Conservation (phyloP, 2,329 filamentous ascomycete genomes). For the Diaporthe citrichinensis region DNA sequence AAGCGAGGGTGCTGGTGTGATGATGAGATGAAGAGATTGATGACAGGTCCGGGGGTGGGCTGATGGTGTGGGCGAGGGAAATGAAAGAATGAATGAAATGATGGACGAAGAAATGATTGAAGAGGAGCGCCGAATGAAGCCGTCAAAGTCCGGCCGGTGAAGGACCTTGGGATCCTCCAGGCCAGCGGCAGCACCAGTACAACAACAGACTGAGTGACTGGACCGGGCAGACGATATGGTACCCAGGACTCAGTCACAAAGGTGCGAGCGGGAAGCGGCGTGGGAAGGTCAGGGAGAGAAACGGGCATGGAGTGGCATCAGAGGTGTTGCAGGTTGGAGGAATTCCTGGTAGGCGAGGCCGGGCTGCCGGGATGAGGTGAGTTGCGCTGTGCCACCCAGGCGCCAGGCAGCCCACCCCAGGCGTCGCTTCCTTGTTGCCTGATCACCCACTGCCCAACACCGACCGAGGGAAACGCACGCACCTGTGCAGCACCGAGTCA, state of each 20-base stretch:
- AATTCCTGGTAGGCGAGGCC: slow-evolving; percentile 15
- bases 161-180: slow-evolving; percentile 18
- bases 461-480: background rate
- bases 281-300: slow-evolving; percentile 6
- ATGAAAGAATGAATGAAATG: slow-evolving; percentile 9
- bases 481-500: background rate
- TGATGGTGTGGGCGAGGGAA: slow-evolving; percentile 29
- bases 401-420: background rate
- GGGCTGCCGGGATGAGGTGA: slow-evolving; percentile 29
- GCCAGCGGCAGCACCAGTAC: background rate
- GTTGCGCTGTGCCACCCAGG: slow-evolving; percentile 6
- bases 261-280: background rate
- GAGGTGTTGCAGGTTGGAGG: slow-evolving; percentile 29
- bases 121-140: slow-evolving; percentile 12
- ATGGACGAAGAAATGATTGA: slow-evolving; percentile 10
- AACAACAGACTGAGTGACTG: background rate
- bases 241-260: background rate
- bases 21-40: slow-evolving; percentile 27
- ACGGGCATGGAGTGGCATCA: slow-evolving; percentile 23
- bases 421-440: background rate
- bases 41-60: slow-evolving; percentile 16
- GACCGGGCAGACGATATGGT: slow-evolving; percentile 7
- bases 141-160: slow-evolving; percentile 17
- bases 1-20: slow-evolving; percentile 16
- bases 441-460: background rate